Percentiles rank a stretch among this genome's conserved stretches.
Conservation (phyloP, 345 rosid species). For the Litchi chinensis region DNA sequence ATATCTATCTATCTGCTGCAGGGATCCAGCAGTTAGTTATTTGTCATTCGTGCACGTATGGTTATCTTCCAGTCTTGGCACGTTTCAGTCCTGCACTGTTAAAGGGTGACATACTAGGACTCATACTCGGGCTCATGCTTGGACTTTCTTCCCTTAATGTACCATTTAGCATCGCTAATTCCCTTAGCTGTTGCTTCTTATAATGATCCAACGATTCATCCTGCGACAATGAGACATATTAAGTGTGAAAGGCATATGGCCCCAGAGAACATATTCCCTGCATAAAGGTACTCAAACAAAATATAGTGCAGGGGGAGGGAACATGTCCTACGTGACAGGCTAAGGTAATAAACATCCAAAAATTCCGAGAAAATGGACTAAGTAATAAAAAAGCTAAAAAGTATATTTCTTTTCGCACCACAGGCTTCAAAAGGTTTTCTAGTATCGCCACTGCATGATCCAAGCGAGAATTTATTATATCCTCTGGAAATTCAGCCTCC, state of each 20-base stretch:
- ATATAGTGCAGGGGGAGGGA: too few species aligned
- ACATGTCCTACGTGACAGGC: not conserved
- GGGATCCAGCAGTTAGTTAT: conserved; percentile 17
- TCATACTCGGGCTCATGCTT: conserved; percentile 81
- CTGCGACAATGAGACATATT: conserved; percentile 32
- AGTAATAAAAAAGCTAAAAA: not conserved
- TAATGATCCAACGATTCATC: conserved; percentile 91
- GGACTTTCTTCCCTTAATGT: conserved; percentile 90
- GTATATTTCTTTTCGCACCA: conserved; percentile 47
- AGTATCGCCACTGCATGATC: conserved; percentile 74
- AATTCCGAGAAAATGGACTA: not conserved
- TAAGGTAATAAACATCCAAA: not conserved
- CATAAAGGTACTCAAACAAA: not conserved
- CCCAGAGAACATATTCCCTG: not conserved
- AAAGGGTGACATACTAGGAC: conserved; percentile 91
- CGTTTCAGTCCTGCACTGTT: conserved; percentile 77
- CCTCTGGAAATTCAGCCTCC: conserved; percentile 94
- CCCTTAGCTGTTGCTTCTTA: conserved; percentile 89
- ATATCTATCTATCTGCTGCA: conserved; percentile 26
- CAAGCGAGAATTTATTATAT: conserved; percentile 64
- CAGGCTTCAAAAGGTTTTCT: conserved; percentile 82
- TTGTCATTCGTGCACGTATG: not conserved
- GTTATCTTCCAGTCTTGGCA: conserved; percentile 82
- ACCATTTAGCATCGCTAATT: conserved; percentile 82
- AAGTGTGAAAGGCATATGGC: not conserved